A percentile compares a stretch with the other conserved stretches of the same genome.
These are phyloP conservation scores for Sextonia rubra DNA, from an alignment of 164 flowering plant genomes.

Conservation along the genomic window DNA sequence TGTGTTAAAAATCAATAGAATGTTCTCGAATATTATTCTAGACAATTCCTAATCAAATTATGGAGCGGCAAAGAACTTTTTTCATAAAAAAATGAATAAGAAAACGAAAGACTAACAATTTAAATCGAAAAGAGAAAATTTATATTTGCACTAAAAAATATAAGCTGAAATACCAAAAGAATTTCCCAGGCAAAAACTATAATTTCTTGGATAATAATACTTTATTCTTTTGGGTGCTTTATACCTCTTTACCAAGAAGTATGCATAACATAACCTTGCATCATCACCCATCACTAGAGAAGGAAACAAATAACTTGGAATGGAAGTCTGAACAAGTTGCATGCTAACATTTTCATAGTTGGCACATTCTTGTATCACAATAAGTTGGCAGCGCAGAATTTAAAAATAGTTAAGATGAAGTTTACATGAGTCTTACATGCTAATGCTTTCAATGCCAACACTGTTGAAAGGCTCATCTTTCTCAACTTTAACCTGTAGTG, in stretches of 20 bases:
- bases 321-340: neutral
- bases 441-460: conserved; percentile 32
- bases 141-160: too few species aligned
- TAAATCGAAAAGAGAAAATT: too few species aligned
- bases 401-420: neutral
- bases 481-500: conserved; percentile 27
- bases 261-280: neutral
- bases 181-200: too few species aligned
- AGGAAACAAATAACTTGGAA: neutral
- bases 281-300: neutral
- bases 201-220: neutral
- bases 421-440: conserved; percentile 44
- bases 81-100: neutral
- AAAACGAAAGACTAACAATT: too few species aligned
- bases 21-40: neutral
- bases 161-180: too few species aligned
- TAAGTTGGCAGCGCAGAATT: neutral
- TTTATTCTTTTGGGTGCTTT: neutral
- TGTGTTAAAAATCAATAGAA: neutral
- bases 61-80: neutral
- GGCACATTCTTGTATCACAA: neutral
- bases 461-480: conserved; percentile 25
- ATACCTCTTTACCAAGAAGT: neutral
- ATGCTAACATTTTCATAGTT: neutral
- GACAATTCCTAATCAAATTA: neutral